Evolutionary conservation across 2,329 filamentous ascomycete genomes (phyloP).

Genomic region (Tolypocladium tropicale): DNA sequence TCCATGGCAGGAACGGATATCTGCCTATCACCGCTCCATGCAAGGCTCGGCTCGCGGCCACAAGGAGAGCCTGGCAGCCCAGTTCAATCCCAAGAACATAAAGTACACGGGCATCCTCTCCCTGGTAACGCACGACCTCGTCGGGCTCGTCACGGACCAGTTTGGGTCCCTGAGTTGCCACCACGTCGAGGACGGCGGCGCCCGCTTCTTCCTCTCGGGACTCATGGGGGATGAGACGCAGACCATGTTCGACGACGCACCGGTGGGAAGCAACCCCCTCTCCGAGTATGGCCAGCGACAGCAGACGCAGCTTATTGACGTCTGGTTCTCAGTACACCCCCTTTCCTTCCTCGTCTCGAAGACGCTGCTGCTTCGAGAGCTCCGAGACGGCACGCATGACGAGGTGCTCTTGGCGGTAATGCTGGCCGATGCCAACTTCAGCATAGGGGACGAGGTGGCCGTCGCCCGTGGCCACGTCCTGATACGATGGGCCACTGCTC

Average conservation of each 20-base stretch:
- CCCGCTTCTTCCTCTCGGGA: constrained; percentile 16
- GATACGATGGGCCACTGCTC: constrained; percentile 21
- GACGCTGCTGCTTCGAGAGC: constrained; percentile 25
- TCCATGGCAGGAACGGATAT: constrained; percentile 12
- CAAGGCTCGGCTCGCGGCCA: constrained; percentile 5
- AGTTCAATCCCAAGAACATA: constrained; percentile 9
- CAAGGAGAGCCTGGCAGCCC: constrained; percentile 7
- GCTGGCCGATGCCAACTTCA: constrained; percentile 26
- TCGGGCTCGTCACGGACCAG: constrained; percentile 17
- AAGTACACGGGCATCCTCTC: constrained; percentile 16
- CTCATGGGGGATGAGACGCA: constrained; percentile 15
- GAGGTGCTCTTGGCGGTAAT: constrained; percentile 27
- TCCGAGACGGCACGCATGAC: constrained; percentile 27
- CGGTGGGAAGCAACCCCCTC: constrained; percentile 14
- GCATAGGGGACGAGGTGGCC: constrained; percentile 17
- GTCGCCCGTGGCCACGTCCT: constrained; percentile 19
- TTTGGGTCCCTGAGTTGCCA: constrained; percentile 19
- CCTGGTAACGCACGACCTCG: constrained; percentile 19
- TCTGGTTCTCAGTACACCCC: constrained; percentile 30
- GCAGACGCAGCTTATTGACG: constrained; percentile 26
- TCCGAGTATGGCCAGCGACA: constrained; percentile 19
- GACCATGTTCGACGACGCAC: constrained; percentile 19
- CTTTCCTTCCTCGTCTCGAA: constrained; percentile 29
- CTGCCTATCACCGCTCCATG: constrained; percentile 8
- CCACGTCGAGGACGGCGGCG: constrained; percentile 15